Evolutionary conservation across 2,329 filamentous ascomycete genomes (phyloP).

Genomic region (Claviceps paspali): DNA sequence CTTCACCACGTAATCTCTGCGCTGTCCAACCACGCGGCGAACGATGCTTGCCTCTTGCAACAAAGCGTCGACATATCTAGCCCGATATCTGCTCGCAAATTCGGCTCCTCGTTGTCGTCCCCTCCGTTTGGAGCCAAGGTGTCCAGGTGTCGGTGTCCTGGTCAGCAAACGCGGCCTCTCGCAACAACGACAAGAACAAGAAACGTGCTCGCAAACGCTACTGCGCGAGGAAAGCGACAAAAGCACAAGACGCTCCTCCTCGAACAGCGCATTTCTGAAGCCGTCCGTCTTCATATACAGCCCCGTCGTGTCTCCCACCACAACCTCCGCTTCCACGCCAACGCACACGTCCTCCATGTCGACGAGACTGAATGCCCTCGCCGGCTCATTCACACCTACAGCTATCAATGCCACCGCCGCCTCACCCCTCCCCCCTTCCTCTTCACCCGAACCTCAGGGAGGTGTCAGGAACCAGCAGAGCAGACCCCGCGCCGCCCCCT

Average conservation of each 20-base stretch:
- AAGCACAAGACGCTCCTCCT: neutral
- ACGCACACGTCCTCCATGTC: neutral
- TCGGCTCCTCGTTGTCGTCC: neutral
- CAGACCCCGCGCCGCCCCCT: neutral
- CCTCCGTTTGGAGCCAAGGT: neutral
- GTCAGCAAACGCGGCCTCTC: neutral
- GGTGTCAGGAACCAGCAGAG: too few relatives aligned
- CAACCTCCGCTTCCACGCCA: neutral
- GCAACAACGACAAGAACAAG: neutral
- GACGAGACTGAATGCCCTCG: neutral
- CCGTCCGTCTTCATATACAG: neutral
- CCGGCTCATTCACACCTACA: neutral
- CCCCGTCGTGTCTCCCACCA: neutral
- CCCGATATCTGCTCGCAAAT: neutral
- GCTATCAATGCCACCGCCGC: too few relatives aligned
- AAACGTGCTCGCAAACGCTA: too few relatives aligned
- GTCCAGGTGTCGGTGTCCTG: too few relatives aligned
- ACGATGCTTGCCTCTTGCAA: too few relatives aligned
- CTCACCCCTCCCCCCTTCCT: neutral
- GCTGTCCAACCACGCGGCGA: too few relatives aligned
- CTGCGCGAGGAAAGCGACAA: too few relatives aligned
- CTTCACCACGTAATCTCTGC: too few relatives aligned
- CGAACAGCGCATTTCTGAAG: neutral
- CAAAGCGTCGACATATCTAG: neutral
- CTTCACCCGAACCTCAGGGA: too few relatives aligned